Evolutionary conservation across 2,329 filamentous ascomycete species (phyloP).

Genomic region (Claviceps humidiphila): DNA sequence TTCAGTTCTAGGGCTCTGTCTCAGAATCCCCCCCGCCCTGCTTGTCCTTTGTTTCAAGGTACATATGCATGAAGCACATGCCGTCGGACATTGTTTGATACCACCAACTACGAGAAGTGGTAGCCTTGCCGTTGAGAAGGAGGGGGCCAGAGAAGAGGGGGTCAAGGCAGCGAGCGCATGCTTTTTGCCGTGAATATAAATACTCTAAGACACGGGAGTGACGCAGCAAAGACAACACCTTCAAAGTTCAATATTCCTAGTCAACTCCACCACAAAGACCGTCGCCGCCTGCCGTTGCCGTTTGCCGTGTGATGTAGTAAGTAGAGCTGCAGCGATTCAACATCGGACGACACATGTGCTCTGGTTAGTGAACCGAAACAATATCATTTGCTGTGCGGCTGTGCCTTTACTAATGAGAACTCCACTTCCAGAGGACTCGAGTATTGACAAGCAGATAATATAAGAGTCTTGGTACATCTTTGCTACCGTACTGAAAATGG

Average conservation of each 20-base stretch:
- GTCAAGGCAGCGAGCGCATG: background rate
- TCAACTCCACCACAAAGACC: too few relatives aligned
- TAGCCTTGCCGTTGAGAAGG: background rate
- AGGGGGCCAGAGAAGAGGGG: background rate
- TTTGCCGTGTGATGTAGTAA: background rate
- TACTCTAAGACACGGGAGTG: background rate
- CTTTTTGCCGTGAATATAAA: background rate
- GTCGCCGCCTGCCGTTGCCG: too few relatives aligned
- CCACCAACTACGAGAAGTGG: background rate
- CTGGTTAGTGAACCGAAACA: background rate
- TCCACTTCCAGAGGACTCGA: background rate
- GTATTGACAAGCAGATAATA: background rate
- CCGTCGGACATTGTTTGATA: background rate
- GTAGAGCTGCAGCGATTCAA: background rate
- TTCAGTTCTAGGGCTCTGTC: too few relatives aligned
- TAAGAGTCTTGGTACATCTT: background rate
- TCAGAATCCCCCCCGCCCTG: too few relatives aligned
- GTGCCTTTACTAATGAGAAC: background rate
- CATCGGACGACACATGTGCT: background rate
- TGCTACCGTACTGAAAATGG: background rate
- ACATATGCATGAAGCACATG: background rate
- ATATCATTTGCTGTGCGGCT: background rate
- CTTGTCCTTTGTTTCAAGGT: background rate
- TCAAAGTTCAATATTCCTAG: too few relatives aligned
- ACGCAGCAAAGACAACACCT: background rate